Percentiles rank a stretch among this genome's conserved stretches.
Evolutionary conservation across 2,329 filamentous ascomycete species (phyloP).

Genomic region (Graphium sp.): DNA sequence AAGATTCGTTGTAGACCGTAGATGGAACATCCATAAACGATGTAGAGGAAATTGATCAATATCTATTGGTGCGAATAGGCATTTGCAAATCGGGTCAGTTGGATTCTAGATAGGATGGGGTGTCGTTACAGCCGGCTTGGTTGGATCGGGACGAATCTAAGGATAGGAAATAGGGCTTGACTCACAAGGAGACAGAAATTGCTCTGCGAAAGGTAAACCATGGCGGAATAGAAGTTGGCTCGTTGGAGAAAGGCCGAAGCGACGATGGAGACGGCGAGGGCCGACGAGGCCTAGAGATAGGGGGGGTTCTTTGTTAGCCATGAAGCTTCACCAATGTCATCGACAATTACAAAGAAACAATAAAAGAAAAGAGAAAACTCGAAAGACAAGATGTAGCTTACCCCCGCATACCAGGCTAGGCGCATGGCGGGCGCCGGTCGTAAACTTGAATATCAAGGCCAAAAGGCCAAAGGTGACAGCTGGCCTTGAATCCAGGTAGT

Average conservation of each 20-base stretch:
- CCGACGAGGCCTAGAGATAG: conserved; percentile 52
- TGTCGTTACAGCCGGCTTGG: no score
- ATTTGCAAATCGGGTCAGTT: background rate
- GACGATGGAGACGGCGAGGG: conserved; percentile 68
- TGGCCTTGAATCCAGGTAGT: no score
- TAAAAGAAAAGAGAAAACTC: no score
- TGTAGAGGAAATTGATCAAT: conserved; percentile 75
- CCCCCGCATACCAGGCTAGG: conserved; percentile 42
- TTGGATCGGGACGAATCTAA: background rate
- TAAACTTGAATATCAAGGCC: no score
- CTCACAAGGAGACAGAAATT: conserved; percentile 84
- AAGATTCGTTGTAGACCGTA: conserved; percentile 80
- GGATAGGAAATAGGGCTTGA: conserved; percentile 5
- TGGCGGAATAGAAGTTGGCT: conserved; percentile 95
- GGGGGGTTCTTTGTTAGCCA: no score
- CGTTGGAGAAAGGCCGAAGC: conserved; percentile 86
- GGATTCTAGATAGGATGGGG: no score
- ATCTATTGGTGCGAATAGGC: conserved; percentile 38
- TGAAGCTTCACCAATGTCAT: no score
- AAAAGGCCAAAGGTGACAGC: no score
- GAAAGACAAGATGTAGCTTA: no score
- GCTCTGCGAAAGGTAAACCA: conserved; percentile 91
- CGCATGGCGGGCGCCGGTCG: conserved; percentile 34
- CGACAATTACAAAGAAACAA: no score
- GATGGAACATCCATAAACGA: conserved; percentile 64